phyloP scores from a whole-genome alignment of 2,329 filamentous ascomycete genomes.

The Myriosclerotinia scirpicola region DNA sequence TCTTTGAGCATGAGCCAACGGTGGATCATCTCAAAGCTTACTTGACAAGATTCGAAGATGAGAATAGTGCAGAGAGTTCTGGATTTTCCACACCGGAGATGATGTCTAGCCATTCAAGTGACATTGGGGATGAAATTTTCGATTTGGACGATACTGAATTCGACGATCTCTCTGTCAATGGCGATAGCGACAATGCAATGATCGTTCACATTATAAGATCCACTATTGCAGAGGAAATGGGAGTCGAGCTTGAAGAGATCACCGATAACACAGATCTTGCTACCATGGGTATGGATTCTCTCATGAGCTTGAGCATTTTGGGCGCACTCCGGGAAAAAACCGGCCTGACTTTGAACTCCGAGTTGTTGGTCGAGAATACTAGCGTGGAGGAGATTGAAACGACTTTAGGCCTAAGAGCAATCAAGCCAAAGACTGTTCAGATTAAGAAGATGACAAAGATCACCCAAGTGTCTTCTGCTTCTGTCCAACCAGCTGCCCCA shows the following conservation, averaged over 20 bases:
- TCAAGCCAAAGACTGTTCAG: constrained; percentile 21
- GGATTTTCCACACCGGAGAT: constrained; percentile 20
- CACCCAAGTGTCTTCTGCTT: not conserved
- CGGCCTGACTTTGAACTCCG: constrained; percentile 45
- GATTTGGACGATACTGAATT: constrained; percentile 14
- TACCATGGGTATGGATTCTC: constrained; percentile 25
- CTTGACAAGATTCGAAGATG: constrained; percentile 22
- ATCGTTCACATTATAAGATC: constrained; percentile 23
- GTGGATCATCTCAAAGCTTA: constrained; percentile 25
- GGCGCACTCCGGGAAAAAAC: constrained; percentile 21
- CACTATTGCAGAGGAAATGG: constrained; percentile 29
- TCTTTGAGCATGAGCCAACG: constrained; percentile 44
- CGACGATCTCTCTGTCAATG: not conserved
- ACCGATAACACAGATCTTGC: constrained; percentile 23
- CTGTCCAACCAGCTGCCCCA: constrained; percentile 2
- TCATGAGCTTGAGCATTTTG: constrained; percentile 23
- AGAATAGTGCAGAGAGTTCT: constrained; percentile 6
- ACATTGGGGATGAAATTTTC: constrained; percentile 8
- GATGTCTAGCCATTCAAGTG: constrained; percentile 7
- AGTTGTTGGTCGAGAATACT: constrained; percentile 33
- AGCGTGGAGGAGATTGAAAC: constrained; percentile 31
- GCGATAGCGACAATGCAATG: constrained; percentile 8
- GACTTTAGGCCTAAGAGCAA: constrained; percentile 27
- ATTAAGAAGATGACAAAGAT: constrained; percentile 9
- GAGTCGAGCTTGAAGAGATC: constrained; percentile 23